A percentile compares a stretch with the other conserved stretches of the same genome.
These are phyloP conservation scores for Lipomyces anomalus DNA, from an alignment of 805 yeast genomes.

Conservation along the genomic window DNA sequence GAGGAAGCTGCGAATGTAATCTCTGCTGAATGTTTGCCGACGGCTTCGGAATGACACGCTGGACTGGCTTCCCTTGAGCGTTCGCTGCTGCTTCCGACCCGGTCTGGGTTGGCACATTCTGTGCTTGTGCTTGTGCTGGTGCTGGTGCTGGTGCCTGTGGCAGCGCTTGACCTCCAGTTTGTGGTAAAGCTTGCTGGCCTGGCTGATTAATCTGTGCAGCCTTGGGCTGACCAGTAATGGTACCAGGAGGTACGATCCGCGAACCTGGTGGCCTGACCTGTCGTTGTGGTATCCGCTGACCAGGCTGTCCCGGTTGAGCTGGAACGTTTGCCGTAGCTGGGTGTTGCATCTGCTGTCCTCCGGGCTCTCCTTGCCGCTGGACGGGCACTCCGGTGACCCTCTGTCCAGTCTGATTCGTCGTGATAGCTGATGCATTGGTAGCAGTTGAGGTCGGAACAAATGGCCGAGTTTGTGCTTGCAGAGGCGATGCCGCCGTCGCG, in stretches of 20 bases:
- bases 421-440: too few species aligned
- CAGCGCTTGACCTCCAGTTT: too few species aligned
- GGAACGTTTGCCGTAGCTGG: not conserved
- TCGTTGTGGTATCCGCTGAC: not conserved
- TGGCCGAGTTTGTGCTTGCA: too few species aligned
- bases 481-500: not conserved
- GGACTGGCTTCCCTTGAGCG: not conserved
- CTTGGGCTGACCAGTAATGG: not conserved
- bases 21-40: not conserved
- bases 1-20: slow-evolving; percentile 15
- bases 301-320: not conserved
- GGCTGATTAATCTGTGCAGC: not conserved
- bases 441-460: too few species aligned
- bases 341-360: too few species aligned
- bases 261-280: not conserved
- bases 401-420: not conserved
- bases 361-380: not conserved
- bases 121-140: not conserved
- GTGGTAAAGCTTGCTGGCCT: too few species aligned
- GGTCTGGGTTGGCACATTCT: not conserved
- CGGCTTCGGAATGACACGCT: not conserved
- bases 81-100: not conserved
- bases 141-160: not conserved
- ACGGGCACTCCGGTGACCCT: not conserved
- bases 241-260: not conserved